phyloP scores from a whole-genome alignment of 345 rosid genomes.

The Eucalyptus regnans region DNA sequence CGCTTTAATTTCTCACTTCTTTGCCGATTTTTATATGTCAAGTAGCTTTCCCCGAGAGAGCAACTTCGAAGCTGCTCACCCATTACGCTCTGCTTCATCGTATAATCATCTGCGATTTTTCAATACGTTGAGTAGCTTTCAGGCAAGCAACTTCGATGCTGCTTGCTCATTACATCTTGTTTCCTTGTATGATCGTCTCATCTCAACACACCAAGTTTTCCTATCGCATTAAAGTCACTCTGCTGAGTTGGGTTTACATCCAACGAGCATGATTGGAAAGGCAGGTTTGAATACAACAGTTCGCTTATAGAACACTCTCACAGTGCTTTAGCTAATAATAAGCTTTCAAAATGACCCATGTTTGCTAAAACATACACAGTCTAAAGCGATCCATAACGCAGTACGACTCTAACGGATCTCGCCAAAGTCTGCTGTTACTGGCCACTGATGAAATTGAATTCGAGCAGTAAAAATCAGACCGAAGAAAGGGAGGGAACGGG shows the following conservation, averaged over 20 bases:
- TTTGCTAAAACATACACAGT: background rate
- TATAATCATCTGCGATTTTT: background rate
- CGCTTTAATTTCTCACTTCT: background rate
- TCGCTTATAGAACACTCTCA: background rate
- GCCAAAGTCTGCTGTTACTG: no score
- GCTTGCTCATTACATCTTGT: background rate
- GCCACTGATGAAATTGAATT: background rate
- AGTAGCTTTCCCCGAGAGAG: background rate
- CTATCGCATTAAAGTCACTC: background rate
- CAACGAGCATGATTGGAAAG: background rate
- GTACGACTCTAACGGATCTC: no score
- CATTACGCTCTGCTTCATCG: background rate
- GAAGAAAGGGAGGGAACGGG: background rate
- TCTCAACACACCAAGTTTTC: background rate
- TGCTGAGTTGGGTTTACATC: background rate
- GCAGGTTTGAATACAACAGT: background rate
- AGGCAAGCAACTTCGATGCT: background rate
- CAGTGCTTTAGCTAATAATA: background rate
- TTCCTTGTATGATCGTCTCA: background rate
- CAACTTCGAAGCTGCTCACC: background rate
- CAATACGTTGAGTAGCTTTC: background rate
- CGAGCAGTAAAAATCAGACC: background rate
- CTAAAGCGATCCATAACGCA: accelerated
- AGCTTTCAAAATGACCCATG: background rate
- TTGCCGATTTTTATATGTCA: background rate